Evolutionary conservation across 306 rosid species (phyloP), one percentile per base, ranked within the genome.

Genomic region (Canavalia gladiata): DNA sequence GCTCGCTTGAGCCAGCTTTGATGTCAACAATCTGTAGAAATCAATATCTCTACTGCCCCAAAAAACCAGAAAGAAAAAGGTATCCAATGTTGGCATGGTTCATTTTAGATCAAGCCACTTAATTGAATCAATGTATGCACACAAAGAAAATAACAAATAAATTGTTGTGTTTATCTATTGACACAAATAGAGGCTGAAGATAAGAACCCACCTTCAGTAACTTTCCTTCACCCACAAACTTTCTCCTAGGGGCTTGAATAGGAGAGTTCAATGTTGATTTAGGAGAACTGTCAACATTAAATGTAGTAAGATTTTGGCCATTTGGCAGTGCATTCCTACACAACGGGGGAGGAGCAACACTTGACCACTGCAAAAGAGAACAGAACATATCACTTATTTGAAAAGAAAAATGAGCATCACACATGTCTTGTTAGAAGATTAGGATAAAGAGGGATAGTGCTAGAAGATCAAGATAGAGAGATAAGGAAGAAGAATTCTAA

Each of bases 141-240:
- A 50, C 18, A 62, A 8, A 75, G 35, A 52, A 74, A 86, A 47
- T 58, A 12, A 50, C 59, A 33, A 12, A 59, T 52, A 52, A 25
- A 2, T 8, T 78, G 59, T 46, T 52, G 43, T 18, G 35, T 49
- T 68, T 37, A 29, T 74, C 43, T 83, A 46, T 76, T 70, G 33
- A 75, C 9, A 33, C 71, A 60, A 49, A 74, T 54, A 63, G 69
- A 78, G 33, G 69, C 49, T 76, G 58, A 62, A 83, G 30, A 72
- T 77, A 18, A 52, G 65, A 59, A 71, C 69, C 54, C 81, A 95
- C 98, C 97, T 92, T 95, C 10, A 95, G 89, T 43, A 95, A 85
- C 83, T 92, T 95, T 83, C 98, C 98, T 87, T 95, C 98, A 73
- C 92, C 97, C 81, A 92, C 97, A 87, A 92, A 92, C 89, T 95